phyloP scores from a whole-genome alignment of 1,284 basidiomycete genomes.

The Anthracocystis panici-leucophaei region DNA sequence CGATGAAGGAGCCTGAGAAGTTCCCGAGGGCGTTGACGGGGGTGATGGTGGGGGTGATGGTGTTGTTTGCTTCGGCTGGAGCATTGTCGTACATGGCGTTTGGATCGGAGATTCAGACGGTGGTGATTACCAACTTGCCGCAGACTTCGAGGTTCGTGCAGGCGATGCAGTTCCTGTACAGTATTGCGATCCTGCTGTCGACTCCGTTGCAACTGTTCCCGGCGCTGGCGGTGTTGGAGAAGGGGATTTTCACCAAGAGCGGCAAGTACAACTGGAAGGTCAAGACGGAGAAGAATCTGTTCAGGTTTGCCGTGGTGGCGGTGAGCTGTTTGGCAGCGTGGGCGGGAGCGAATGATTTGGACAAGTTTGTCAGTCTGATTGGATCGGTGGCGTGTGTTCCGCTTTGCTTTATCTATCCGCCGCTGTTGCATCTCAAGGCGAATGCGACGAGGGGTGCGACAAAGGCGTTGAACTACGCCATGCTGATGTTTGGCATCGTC shows the following conservation, averaged over 20 bases:
- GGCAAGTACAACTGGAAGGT: constrained; percentile 81
- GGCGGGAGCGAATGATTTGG: constrained; percentile 87
- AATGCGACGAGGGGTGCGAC: constrained; percentile 78
- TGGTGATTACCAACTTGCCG: constrained; percentile 94
- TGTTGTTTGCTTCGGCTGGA: constrained; percentile 89
- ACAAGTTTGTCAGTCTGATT: constrained; percentile 95
- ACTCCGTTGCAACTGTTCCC: constrained; percentile 93
- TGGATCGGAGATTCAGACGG: constrained; percentile 87
- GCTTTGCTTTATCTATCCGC: constrained; percentile 90
- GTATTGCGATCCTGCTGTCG: constrained; percentile 88
- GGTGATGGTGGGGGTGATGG: constrained; percentile 85
- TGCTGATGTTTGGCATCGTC: constrained; percentile 85
- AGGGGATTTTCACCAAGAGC: constrained; percentile 83
- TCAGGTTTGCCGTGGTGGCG: constrained; percentile 82
- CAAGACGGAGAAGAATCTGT: constrained; percentile 89
- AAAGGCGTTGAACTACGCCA: constrained; percentile 80
- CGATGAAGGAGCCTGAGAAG: constrained; percentile 89
- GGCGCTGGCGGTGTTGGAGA: constrained; percentile 95
- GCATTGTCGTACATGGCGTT: constrained; percentile 89
- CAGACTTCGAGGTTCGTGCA: constrained; percentile 88
- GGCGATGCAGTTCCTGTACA: constrained; percentile 75
- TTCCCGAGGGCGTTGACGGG: constrained; percentile 89
- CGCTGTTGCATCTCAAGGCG: constrained; percentile 91
- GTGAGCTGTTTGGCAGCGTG: constrained; percentile 83
- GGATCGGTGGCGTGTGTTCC: constrained; percentile 95